These are phyloP conservation scores for Senna tora DNA, from an alignment of 306 rosid species.

Conservation along the genomic window DNA sequence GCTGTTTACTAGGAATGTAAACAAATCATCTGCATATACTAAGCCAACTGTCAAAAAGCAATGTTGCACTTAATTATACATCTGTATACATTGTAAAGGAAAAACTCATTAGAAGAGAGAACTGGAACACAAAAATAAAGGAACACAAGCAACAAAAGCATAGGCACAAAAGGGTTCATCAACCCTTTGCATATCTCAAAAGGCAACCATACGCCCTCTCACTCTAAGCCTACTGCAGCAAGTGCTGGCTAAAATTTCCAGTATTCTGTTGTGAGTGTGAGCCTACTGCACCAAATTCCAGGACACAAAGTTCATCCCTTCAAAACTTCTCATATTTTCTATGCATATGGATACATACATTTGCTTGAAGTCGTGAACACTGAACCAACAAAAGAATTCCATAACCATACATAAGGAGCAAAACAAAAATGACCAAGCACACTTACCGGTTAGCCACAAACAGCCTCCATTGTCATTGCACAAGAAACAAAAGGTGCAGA, in stretches of 20 bases:
- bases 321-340: neutral
- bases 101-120: conserved; percentile 30
- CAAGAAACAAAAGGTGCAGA: neutral
- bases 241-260: too few relatives aligned
- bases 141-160: conserved; percentile 17
- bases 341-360: neutral
- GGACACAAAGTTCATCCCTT: neutral
- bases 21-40: conserved; percentile 90
- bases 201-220: neutral
- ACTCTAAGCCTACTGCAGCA: too few relatives aligned
- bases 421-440: conserved; percentile 21
- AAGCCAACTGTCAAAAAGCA: conserved; percentile 95
- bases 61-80: conserved; percentile 92
- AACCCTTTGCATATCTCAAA: conserved; percentile 33
- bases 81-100: conserved; percentile 54
- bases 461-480: conserved; percentile 22
- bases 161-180: conserved; percentile 19
- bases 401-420: neutral
- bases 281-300: too few relatives aligned
- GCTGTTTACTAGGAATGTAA: conserved; percentile 68
- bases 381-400: neutral
- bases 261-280: too few relatives aligned
- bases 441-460: conserved; percentile 17
- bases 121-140: conserved; percentile 17
- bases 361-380: neutral